phyloP scores from a whole-genome alignment of 1,284 basidiomycete species.

The Ganoderma boninense region DNA sequence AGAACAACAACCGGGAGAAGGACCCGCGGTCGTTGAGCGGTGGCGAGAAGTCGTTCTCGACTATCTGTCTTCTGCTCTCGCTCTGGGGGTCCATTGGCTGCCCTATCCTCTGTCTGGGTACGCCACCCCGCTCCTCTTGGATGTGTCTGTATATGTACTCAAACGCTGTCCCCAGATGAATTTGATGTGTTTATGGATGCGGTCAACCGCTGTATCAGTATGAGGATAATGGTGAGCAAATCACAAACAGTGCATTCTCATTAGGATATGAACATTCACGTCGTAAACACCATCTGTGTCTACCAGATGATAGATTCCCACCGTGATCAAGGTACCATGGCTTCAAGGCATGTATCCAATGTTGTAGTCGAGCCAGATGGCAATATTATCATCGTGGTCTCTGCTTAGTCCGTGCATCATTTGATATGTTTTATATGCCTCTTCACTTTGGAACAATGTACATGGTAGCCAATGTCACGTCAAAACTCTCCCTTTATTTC shows the following conservation, averaged over 20 bases:
- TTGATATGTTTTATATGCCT: too few relatives aligned
- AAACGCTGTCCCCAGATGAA: slow-evolving; percentile 62
- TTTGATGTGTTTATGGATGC: slow-evolving; percentile 98
- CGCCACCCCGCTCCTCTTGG: slow-evolving; percentile 37
- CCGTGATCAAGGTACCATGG: slow-evolving; percentile 65
- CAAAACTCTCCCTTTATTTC: too few relatives aligned
- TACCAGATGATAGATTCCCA: slow-evolving; percentile 86
- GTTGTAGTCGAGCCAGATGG: neutral
- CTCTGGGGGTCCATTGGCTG: slow-evolving; percentile 97
- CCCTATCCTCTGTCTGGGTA: slow-evolving; percentile 93
- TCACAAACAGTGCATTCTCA: slow-evolving; percentile 90
- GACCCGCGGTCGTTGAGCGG: slow-evolving; percentile 88
- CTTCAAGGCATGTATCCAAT: slow-evolving; percentile 34
- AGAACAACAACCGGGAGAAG: slow-evolving; percentile 68
- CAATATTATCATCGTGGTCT: too few relatives aligned
- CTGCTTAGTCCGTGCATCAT: neutral
- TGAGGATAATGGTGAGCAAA: slow-evolving; percentile 91
- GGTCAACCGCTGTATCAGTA: slow-evolving; percentile 90
- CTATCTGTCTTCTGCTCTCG: slow-evolving; percentile 91
- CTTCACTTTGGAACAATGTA: too few relatives aligned
- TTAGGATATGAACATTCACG: slow-evolving; percentile 81
- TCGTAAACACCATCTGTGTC: slow-evolving; percentile 72
- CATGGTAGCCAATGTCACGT: too few relatives aligned
- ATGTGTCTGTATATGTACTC: slow-evolving; percentile 1
- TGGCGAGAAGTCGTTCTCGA: slow-evolving; percentile 97